phyloP scores from a whole-genome alignment of 2,329 filamentous ascomycete genomes.

The Cryphonectria radicalis region DNA sequence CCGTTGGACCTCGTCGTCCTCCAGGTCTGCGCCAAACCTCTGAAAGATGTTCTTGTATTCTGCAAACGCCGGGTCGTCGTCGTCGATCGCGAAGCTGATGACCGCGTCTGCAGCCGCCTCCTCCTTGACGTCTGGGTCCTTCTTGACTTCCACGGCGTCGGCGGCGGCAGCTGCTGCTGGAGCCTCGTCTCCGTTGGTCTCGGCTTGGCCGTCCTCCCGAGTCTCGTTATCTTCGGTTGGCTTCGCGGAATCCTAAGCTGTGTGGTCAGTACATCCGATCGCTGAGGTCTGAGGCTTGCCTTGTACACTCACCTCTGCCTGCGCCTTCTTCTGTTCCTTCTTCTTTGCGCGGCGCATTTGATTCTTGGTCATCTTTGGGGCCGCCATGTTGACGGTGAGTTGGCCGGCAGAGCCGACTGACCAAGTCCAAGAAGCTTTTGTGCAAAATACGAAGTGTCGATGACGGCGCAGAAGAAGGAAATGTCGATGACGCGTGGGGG shows the following conservation, averaged over 20 bases:
- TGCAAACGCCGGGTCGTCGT: conserved; percentile 77
- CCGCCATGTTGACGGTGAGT: conserved; percentile 55
- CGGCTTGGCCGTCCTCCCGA: conserved; percentile 17
- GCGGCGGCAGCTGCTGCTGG: conserved; percentile 33
- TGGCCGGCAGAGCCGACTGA: conserved; percentile 12
- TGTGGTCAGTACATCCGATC: conserved; percentile 30
- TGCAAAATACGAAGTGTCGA: not conserved
- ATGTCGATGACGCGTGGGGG: not conserved
- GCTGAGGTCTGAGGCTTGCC: not conserved
- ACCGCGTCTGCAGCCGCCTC: conserved; percentile 46
- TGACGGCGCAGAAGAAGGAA: not conserved
- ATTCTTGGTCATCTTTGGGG: conserved; percentile 86
- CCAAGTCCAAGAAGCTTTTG: not conserved
- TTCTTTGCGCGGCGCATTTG: conserved; percentile 91
- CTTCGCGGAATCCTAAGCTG: conserved; percentile 28
- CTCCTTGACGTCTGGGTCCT: conserved; percentile 41
- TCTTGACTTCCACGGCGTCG: conserved; percentile 50
- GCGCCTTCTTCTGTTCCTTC: conserved; percentile 82
- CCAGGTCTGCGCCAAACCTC: conserved; percentile 72
- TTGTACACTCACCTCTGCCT: conserved; percentile 53
- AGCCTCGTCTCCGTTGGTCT: conserved; percentile 20
- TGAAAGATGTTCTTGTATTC: conserved; percentile 83
- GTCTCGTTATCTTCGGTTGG: conserved; percentile 25
- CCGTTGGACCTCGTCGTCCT: conserved; percentile 66
- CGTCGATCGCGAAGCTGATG: conserved; percentile 55